phyloP scores from a whole-genome alignment of 805 yeast species.

The Priceomyces fermenticarens region DNA sequence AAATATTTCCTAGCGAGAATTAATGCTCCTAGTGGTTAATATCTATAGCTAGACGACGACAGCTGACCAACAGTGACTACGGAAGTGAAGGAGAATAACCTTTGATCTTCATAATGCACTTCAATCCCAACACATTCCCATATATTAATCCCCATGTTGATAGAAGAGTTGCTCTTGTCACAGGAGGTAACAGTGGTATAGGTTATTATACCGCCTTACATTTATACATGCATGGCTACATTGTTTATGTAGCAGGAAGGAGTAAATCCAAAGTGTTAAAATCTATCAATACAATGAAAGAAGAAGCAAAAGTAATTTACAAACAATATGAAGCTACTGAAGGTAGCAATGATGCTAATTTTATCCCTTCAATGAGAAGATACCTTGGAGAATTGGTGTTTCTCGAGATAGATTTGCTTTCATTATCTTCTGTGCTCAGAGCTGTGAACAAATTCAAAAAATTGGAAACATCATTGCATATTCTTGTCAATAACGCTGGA shows the following conservation, averaged over 20 bases:
- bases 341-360: not conserved
- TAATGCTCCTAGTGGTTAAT: too few relatives aligned
- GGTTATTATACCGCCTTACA: constrained; percentile 78
- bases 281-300: constrained; percentile 53
- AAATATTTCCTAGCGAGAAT: too few relatives aligned
- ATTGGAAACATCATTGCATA: constrained; percentile 51
- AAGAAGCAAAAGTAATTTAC: constrained; percentile 45
- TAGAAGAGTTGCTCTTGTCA: constrained; percentile 65
- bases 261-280: constrained; percentile 51
- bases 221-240: constrained; percentile 74
- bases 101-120: constrained; percentile 6
- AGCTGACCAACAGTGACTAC: too few relatives aligned
- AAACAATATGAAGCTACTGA: constrained; percentile 21
- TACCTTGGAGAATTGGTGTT: constrained; percentile 34
- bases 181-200: constrained; percentile 81
- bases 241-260: constrained; percentile 73
- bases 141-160: constrained; percentile 54
- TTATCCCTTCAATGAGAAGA: constrained; percentile 8
- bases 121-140: constrained; percentile 54
- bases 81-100: too few relatives aligned
- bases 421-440: constrained; percentile 27
- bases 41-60: too few relatives aligned
- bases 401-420: constrained; percentile 36
- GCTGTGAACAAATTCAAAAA: constrained; percentile 48
- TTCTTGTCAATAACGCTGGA: constrained; percentile 77